Evolutionary conservation across 257 asterid species (phyloP).

Genomic region (Jacaranda mimosifolia): DNA sequence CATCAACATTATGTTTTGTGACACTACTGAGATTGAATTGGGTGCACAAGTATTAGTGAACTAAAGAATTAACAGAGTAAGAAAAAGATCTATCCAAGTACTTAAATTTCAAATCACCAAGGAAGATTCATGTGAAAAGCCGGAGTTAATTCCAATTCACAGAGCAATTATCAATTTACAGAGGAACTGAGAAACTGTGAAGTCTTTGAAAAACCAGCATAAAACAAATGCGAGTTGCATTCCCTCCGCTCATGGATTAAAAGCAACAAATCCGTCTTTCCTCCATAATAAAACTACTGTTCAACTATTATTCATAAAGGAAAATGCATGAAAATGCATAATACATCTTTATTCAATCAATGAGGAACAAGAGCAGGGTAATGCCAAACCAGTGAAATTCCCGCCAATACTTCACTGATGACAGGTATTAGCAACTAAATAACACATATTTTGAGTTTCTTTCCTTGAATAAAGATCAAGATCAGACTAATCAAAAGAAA

Average conservation of each 20-base stretch:
- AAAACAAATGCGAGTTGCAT: neutral
- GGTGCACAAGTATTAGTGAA: neutral
- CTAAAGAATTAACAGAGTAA: neutral
- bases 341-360: slow-evolving; percentile 1
- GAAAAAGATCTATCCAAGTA: neutral
- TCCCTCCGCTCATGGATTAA: neutral
- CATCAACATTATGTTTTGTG: neutral
- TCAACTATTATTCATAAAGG: neutral
- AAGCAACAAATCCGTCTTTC: neutral
- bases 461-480: neutral
- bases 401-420: slow-evolving; percentile 3
- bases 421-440: neutral
- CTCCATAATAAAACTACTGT: neutral
- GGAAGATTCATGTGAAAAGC: neutral
- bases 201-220: neutral
- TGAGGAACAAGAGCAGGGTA: neutral
- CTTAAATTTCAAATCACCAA: neutral
- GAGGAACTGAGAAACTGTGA: too few relatives aligned
- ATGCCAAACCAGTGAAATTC: neutral
- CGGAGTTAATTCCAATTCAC: neutral
- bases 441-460: neutral
- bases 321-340: neutral
- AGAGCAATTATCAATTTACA: too few relatives aligned
- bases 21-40: neutral
- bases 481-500: neutral